Base-by-base conservation (phyloP, 176 grass and related monocot species). In the Hordeum marinum region DNA sequence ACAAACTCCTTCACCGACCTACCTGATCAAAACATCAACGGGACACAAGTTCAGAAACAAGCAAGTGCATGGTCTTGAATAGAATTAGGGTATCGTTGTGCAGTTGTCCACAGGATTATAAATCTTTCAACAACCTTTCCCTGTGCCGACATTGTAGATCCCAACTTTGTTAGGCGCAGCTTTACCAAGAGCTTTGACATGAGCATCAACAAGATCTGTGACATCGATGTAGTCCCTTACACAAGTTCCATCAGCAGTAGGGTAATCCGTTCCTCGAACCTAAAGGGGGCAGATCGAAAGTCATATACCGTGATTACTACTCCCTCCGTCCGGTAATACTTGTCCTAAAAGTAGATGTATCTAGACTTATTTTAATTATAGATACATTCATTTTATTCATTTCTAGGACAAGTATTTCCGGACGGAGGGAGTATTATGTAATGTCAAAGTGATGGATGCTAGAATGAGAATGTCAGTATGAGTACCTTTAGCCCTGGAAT, bases 161-260 rank as follows among this genome's bases (percentile, higher is more conserved):
- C 96, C 96, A 86, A 96, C 96, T 89, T 96, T 94, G 48, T 76
- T 86, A 45, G 91, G 81, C 65, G 69, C 63, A 9, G 91, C 93
- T 89, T 99, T 96, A 85, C 37, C 86, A 70, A 99, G 93, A 86
- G 96, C 96, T 80, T 99, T 99, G 24, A 99, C 96, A 83, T 99
- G 96, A 42, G 96, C 96, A 84, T 99, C 96, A 39, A 99, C 96
- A 43, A 99, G 89, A 96, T 99, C 96, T 9, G 96, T 99, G 79
- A 99, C 96, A 88, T 99, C 93, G 21, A 99, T 99, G 67, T 99
- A 99, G 76, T 99, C 96, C 77, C 96, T 88, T 70, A 99, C 77
- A 20, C 96, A 94, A 20, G 93, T 99, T 79, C 96, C 96, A 73
- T 99, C 96, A 68, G 80, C 26, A 15, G 96, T 99, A 29, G 8